phyloP scores from a whole-genome alignment of 1,139 yeast genomes.

The Entelexis paramagnoliae region DNA sequence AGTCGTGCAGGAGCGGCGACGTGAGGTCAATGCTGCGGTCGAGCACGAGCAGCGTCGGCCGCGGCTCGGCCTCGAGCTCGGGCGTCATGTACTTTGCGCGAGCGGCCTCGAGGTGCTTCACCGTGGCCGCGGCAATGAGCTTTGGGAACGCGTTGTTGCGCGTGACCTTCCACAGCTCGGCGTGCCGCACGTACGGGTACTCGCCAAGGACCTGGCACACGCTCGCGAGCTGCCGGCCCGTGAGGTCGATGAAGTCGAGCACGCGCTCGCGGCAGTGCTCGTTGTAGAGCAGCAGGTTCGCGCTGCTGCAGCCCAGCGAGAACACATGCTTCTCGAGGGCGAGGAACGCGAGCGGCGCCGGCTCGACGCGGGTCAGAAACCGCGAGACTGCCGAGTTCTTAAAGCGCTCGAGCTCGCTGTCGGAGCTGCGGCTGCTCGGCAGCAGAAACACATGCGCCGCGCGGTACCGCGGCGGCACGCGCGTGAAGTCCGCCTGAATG shows the following conservation, averaged over 20 bases:
- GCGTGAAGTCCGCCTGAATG: conserved; percentile 47
- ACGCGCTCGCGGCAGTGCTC: conserved; percentile 50
- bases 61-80: conserved; percentile 21
- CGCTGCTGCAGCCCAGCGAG: conserved; percentile 36
- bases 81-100: conserved; percentile 12
- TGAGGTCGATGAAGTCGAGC: conserved; percentile 45
- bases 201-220: conserved; percentile 75
- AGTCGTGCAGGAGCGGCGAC: conserved; percentile 82
- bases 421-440: conserved; percentile 37
- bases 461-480: conserved; percentile 45
- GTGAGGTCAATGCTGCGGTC: conserved; percentile 78
- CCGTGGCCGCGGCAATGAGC: conserved; percentile 33
- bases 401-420: conserved; percentile 20
- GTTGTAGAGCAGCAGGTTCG: conserved; percentile 69
- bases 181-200: conserved; percentile 74
- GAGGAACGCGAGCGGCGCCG: conserved; percentile 34
- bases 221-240: conserved; percentile 56
- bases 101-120: conserved; percentile 9
- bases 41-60: conserved; percentile 63
- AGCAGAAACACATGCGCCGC: conserved; percentile 49
- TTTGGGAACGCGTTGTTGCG: conserved; percentile 15
- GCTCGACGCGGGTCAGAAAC: conserved; percentile 24
- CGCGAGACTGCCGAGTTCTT: conserved; percentile 26
- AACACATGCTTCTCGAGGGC: conserved; percentile 45
- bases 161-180: conserved; percentile 6